Percentiles rank a stretch among this genome's conserved stretches.
Evolutionary conservation across 2,329 filamentous ascomycete species (phyloP).

Genomic region (Orbilia ellipsospora): DNA sequence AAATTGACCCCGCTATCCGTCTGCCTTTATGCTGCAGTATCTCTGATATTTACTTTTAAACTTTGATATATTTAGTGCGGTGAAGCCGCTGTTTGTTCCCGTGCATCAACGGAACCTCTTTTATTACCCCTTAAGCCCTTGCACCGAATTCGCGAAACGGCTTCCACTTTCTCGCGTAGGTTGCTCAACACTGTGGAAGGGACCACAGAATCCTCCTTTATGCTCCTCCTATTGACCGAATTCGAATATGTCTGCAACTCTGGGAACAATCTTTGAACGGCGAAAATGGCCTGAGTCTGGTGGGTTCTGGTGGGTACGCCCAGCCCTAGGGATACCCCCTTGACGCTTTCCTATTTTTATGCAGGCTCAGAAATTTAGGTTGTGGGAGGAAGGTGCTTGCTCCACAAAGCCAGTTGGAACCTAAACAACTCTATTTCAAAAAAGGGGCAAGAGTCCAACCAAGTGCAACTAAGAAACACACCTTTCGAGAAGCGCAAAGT

Average conservation of each 20-base stretch:
- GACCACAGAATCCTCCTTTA: constrained; percentile 18
- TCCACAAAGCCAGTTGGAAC: constrained; percentile 17
- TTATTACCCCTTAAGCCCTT: constrained; percentile 7
- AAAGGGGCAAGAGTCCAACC: constrained; percentile 20
- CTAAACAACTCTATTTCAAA: neutral
- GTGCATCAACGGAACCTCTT: neutral
- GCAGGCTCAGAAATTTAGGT: constrained; percentile 10
- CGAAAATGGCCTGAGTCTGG: constrained; percentile 11
- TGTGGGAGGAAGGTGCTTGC: constrained; percentile 25
- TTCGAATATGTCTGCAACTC: neutral
- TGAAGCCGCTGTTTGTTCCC: too few species aligned
- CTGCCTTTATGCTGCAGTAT: constrained; percentile 2
- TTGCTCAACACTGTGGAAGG: constrained; percentile 16
- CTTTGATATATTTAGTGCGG: too few species aligned
- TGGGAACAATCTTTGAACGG: constrained; percentile 44
- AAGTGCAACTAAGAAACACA: too few species aligned
- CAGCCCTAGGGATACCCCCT: constrained; percentile 18
- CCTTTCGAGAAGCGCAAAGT: neutral
- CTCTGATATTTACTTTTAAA: neutral
- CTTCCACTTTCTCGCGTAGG: neutral
- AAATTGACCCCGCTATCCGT: constrained; percentile 13
- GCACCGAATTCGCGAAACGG: constrained; percentile 3
- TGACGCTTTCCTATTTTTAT: constrained; percentile 44
- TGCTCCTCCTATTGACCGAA: constrained; percentile 14
- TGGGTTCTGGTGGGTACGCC: neutral